phyloP scores from a whole-genome alignment of 768 basidiomycete genomes.

The Mycena sanguinolenta region DNA sequence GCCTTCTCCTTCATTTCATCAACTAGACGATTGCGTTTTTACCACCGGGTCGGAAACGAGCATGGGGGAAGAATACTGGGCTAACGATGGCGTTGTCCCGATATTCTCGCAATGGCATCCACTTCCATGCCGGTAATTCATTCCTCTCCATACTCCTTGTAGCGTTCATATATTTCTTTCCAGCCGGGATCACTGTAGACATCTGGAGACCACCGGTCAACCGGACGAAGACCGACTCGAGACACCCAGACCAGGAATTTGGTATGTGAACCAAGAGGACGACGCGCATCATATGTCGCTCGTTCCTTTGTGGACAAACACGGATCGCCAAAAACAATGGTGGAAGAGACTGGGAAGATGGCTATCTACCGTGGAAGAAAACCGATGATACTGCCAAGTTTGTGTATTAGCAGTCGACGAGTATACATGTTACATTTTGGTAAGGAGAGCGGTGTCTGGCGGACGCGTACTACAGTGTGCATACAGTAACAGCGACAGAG shows the following conservation, averaged over 20 bases:
- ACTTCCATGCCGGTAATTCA: constrained; percentile 54
- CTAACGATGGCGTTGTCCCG: constrained; percentile 65
- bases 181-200: constrained; percentile 23
- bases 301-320: constrained; percentile 54
- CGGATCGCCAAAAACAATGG: constrained; percentile 52
- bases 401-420: constrained; percentile 1
- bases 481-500: constrained; percentile 12
- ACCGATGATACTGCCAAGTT: constrained; percentile 16
- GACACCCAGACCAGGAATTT: constrained; percentile 51
- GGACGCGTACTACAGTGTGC: constrained; percentile 34
- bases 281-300: constrained; percentile 55
- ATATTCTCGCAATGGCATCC: constrained; percentile 68
- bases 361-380: constrained; percentile 51
- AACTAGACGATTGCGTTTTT: not conserved
- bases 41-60: constrained; percentile 1
- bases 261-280: constrained; percentile 54
- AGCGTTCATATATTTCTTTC: not conserved
- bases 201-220: not conserved
- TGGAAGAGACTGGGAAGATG: constrained; percentile 56
- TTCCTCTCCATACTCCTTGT: not conserved
- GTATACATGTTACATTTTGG: constrained; percentile 23
- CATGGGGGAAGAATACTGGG: constrained; percentile 50
- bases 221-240: not conserved
- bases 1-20: constrained; percentile 51
- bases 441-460: constrained; percentile 37